Conservation (phyloP, 2,329 filamentous ascomycete species). For the Pseudogymnoascus verrucosus region DNA sequence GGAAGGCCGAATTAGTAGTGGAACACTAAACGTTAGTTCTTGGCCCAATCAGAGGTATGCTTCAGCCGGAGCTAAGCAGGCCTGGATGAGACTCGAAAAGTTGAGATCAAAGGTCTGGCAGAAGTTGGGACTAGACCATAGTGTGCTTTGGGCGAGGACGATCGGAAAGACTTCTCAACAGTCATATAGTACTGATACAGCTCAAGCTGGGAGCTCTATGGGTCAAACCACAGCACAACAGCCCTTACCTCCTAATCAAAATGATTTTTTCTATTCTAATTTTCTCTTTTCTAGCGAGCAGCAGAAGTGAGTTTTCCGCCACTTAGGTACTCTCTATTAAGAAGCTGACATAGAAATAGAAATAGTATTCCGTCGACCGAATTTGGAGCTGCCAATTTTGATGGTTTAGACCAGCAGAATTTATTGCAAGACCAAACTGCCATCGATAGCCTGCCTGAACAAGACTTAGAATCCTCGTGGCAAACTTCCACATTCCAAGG, state of each 20-base stretch:
- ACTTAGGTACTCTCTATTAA: background rate
- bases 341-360: background rate
- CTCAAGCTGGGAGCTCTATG: background rate
- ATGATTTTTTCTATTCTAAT: background rate
- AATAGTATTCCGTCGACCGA: background rate
- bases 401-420: background rate
- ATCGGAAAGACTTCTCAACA: background rate
- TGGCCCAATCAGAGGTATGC: background rate
- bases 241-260: background rate
- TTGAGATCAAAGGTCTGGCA: background rate
- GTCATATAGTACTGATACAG: background rate
- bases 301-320: background rate
- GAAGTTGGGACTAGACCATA: background rate
- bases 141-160: background rate
- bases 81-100: background rate
- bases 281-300: background rate
- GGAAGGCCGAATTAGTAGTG: background rate
- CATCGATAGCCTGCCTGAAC: background rate
- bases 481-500: background rate
- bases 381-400: background rate
- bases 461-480: background rate
- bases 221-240: background rate
- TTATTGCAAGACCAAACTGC: background rate
- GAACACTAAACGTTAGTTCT: background rate
- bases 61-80: background rate